Conservation (phyloP, 208 protist species). For the Crithidia fasciculata region DNA sequence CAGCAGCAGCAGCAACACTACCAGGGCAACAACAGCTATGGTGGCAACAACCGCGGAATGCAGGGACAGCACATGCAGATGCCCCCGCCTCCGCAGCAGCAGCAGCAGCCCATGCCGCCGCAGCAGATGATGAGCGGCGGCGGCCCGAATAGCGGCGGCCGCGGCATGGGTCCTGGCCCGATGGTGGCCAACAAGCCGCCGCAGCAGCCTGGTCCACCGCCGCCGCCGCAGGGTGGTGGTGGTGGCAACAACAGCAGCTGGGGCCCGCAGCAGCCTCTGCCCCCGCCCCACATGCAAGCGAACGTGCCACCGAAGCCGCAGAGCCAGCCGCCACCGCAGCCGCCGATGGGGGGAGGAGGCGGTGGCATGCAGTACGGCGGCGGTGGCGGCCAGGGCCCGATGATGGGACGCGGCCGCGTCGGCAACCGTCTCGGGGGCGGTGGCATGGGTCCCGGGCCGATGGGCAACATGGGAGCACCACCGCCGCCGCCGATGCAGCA, state of each 20-base stretch:
- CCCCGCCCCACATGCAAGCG: conserved; percentile 32
- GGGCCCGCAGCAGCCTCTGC: conserved; percentile 25
- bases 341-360: conserved; percentile 17
- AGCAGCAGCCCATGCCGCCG: neutral
- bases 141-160: conserved; percentile 22
- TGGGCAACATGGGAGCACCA: conserved; percentile 30
- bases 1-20: conserved; percentile 42
- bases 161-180: conserved; percentile 28
- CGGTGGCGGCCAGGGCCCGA: conserved; percentile 17
- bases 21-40: conserved; percentile 32
- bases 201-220: conserved; percentile 22
- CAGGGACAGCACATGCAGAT: conserved; percentile 27
- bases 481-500: conserved; percentile 19
- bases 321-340: conserved; percentile 26
- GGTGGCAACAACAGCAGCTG: conserved; percentile 28
- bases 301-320: conserved; percentile 31
- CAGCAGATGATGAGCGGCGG: conserved; percentile 29
- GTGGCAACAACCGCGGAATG: conserved; percentile 30
- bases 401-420: conserved; percentile 28
- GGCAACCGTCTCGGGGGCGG: conserved; percentile 13
- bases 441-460: conserved; percentile 17
- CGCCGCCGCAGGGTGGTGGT: conserved; percentile 5
- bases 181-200: conserved; percentile 31
- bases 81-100: conserved; percentile 21
- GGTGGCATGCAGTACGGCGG: conserved; percentile 25